Conservation (phyloP, 1,139 yeast species). For the Nakaseomyces kungkrabaensis region DNA sequence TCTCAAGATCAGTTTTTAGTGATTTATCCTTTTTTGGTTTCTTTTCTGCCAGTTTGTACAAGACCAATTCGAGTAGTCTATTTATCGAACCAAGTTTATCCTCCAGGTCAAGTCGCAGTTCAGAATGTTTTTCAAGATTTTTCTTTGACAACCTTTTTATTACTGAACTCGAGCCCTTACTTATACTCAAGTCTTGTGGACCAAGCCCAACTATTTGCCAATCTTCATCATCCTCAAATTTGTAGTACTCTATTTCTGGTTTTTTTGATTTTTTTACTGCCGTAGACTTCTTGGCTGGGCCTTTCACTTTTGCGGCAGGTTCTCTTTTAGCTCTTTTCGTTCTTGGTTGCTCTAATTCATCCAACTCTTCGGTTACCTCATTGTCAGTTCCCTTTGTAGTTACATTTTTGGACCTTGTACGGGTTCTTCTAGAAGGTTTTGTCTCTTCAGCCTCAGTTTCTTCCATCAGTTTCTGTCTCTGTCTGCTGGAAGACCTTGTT, state of each 20-base stretch:
- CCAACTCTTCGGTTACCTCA: not conserved
- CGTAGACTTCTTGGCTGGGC: constrained; percentile 4
- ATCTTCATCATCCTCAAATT: constrained; percentile 28
- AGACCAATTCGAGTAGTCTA: constrained; percentile 13
- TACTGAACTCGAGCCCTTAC: constrained; percentile 14
- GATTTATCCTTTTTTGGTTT: constrained; percentile 5
- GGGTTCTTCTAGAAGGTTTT: not conserved
- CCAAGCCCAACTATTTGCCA: constrained; percentile 28
- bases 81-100: constrained; percentile 23
- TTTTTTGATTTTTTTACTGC: constrained; percentile 5
- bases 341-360: not conserved
- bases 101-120: constrained; percentile 18
- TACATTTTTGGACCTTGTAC: not conserved
- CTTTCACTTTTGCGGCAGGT: not conserved
- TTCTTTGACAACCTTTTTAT: constrained; percentile 23
- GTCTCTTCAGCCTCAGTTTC: constrained; percentile 6
- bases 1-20: constrained; percentile 17
- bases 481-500: constrained; percentile 10
- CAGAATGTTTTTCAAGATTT: constrained; percentile 23
- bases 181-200: constrained; percentile 24
- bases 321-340: constrained; percentile 4
- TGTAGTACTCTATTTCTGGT: constrained; percentile 13
- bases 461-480: constrained; percentile 7
- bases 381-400: not conserved
- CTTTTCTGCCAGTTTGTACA: constrained; percentile 7